A percentile compares a stretch with the other conserved stretches of the same genome.
Evolutionary conservation across 768 basidiomycete genomes (phyloP).

Genomic region (Omphalotus guepiniiformis): DNA sequence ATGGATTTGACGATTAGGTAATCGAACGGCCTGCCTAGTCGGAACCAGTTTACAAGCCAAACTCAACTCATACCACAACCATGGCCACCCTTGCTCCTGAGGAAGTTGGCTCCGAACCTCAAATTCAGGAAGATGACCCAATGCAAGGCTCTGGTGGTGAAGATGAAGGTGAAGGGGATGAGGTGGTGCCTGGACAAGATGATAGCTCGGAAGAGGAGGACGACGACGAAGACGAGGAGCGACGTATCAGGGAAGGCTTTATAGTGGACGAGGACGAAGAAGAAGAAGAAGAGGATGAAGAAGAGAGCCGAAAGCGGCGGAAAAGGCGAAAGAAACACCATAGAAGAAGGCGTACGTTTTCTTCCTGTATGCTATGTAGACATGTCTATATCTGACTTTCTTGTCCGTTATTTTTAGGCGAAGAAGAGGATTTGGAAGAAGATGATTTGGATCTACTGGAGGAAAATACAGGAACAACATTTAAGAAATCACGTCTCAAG

Average conservation of each 20-base stretch:
- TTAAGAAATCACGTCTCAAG: slow-evolving; percentile 66
- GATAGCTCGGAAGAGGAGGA: slow-evolving; percentile 90
- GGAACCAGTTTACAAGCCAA: neutral
- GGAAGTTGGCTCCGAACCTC: slow-evolving; percentile 28
- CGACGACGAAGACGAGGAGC: slow-evolving; percentile 86
- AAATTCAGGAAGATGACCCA: slow-evolving; percentile 48
- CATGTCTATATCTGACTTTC: slow-evolving; percentile 8
- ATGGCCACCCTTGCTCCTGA: slow-evolving; percentile 53
- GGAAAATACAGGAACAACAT: slow-evolving; percentile 84
- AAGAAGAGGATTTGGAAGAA: slow-evolving; percentile 77
- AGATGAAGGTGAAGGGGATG: slow-evolving; percentile 54
- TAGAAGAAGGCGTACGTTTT: slow-evolving; percentile 43
- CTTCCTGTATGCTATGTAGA: no score
- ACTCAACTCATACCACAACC: slow-evolving; percentile 20
- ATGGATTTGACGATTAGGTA: neutral
- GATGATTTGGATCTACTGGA: slow-evolving; percentile 88
- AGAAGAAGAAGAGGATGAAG: slow-evolving; percentile 71
- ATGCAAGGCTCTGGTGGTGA: slow-evolving; percentile 56
- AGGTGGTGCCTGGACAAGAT: slow-evolving; percentile 50
- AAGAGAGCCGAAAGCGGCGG: slow-evolving; percentile 52
- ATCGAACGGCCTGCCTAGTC: neutral
- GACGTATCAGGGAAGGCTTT: slow-evolving; percentile 79
- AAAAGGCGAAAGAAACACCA: slow-evolving; percentile 69
- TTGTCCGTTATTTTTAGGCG: slow-evolving; percentile 20
- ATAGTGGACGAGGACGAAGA: slow-evolving; percentile 91